phyloP scores from a whole-genome alignment of 352 stramenopile genomes.

The Phytophthora boehmeriae region DNA sequence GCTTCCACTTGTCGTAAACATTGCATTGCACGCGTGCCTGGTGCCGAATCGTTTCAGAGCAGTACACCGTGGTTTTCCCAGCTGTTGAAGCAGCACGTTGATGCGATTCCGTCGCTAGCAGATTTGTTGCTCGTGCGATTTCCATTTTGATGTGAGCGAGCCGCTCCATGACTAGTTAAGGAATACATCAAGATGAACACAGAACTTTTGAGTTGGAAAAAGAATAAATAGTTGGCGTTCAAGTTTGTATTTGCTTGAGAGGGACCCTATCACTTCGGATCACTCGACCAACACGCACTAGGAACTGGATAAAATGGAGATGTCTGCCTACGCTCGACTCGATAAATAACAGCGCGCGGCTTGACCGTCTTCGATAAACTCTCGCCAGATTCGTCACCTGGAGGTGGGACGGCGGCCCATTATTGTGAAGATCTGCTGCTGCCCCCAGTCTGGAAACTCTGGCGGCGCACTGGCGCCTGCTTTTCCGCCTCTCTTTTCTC shows the following conservation, averaged over 20 bases:
- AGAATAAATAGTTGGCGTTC: constrained; percentile 30
- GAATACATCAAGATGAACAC: not conserved
- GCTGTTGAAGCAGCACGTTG: constrained; percentile 3
- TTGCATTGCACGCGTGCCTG: not conserved
- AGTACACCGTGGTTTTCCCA: constrained; percentile 17
- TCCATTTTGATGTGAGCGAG: not conserved
- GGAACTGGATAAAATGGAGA: not conserved
- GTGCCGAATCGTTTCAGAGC: constrained; percentile 9
- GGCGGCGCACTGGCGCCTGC: not conserved
- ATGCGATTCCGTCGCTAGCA: not conserved
- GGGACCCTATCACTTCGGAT: constrained; percentile 43
- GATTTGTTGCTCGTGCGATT: too few species aligned
- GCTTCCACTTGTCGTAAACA: constrained; percentile 79
- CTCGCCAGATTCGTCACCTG: not conserved
- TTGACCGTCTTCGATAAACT: not conserved
- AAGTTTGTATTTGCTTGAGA: constrained; percentile 38
- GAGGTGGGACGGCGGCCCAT: not conserved
- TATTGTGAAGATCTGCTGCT: not conserved
- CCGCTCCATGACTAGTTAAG: not conserved
- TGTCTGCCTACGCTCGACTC: constrained; percentile 35
- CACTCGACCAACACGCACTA: constrained; percentile 12
- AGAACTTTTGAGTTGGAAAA: not conserved
- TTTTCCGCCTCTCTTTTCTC: constrained; percentile 9
- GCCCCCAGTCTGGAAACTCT: not conserved
- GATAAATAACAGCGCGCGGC: constrained; percentile 44